A percentile compares a stretch with the other conserved stretches of the same genome.
Evolutionary conservation across 192 early-diverging fungal species (phyloP).

Genomic region (Umbelopsis ramanniana): DNA sequence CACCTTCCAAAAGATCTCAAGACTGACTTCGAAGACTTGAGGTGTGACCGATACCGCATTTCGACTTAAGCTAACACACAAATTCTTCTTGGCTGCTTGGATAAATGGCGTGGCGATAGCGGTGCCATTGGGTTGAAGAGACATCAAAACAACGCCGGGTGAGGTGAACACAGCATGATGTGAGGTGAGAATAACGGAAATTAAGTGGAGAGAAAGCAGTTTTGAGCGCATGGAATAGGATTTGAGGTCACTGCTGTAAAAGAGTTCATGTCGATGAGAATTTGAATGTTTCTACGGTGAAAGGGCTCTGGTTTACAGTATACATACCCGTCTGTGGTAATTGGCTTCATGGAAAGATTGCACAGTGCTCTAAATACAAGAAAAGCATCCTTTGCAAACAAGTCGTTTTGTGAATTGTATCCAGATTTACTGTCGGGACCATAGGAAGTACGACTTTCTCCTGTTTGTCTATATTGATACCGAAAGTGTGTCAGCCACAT

Average conservation of each 20-base stretch:
- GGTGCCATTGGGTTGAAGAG: conserved; percentile 32
- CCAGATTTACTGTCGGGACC: not conserved
- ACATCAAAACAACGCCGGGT: conserved; percentile 49
- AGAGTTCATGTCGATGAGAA: not conserved
- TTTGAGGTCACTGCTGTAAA: conserved; percentile 63
- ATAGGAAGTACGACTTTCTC: conserved; percentile 22
- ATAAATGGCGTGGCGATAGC: conserved; percentile 65
- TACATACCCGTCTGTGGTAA: conserved; percentile 61
- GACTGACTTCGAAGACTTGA: conserved; percentile 80
- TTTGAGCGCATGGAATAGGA: conserved; percentile 86
- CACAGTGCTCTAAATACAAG: conserved; percentile 86
- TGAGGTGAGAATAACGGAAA: conserved; percentile 74
- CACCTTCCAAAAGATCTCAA: conserved; percentile 84
- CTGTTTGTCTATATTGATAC: not conserved
- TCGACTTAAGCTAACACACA: conserved; percentile 80
- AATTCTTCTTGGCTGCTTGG: conserved; percentile 84
- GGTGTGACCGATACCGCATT: conserved; percentile 80
- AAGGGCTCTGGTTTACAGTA: not conserved
- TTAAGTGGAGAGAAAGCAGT: conserved; percentile 79
- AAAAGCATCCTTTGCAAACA: conserved; percentile 72
- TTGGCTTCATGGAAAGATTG: conserved; percentile 86
- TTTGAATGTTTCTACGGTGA: not conserved
- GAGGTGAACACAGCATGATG: conserved; percentile 77
- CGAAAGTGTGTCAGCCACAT: not conserved
- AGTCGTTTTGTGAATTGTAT: conserved; percentile 32